Base-by-base conservation (phyloP, 2,329 filamentous ascomycete genomes). In the Colletotrichum sansevieriae region DNA sequence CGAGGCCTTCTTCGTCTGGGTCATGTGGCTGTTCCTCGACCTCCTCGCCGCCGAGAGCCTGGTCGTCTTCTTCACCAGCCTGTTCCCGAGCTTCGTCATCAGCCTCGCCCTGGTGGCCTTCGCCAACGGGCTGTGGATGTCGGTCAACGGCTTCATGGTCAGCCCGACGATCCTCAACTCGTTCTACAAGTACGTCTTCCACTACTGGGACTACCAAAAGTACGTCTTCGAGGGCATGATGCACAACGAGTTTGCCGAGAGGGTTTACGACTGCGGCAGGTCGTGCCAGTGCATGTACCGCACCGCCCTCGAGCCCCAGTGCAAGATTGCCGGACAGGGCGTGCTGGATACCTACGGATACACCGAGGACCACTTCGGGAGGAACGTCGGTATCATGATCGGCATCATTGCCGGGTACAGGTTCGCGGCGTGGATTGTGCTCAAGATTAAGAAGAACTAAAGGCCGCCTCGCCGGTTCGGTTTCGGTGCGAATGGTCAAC, bases 181-280 rank as follows among this genome's bases (percentile, higher is more conserved):
- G 2, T 97, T 97, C 73, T 97, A 92, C 89, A 88, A 90, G 77
- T 96, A 97, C 74, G 92, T 92, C 6, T 96, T 96, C 74, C 91
- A 95, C 76, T 97, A 95, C 78, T 95, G 95, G 75, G 92, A 97
- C 77, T 97, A 97, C 75, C 93, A 95, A 77, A 87, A 84, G 47
- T 97, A 95, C 74, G 93, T 97, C 3, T 97, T 97, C 76, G 89
- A 95, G 76, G 93, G 92, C 13, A 96, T 97, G 93, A 96, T 97
- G 92, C 90, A 95, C 61, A 97, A 96, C 75, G 92, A 97, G 80
- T 96, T 97, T 77, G 82, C 82, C 1, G 72, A 86, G 18, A 83
- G 92, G 13, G 85, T 82, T 3, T 97, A 92, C 77, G 77, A 79
- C 3, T 95, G 92, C 75, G 83, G 71, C 3, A 75, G 73, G 0